Conservation (phyloP, 345 rosid species). For the Moricandia moricandioides region DNA sequence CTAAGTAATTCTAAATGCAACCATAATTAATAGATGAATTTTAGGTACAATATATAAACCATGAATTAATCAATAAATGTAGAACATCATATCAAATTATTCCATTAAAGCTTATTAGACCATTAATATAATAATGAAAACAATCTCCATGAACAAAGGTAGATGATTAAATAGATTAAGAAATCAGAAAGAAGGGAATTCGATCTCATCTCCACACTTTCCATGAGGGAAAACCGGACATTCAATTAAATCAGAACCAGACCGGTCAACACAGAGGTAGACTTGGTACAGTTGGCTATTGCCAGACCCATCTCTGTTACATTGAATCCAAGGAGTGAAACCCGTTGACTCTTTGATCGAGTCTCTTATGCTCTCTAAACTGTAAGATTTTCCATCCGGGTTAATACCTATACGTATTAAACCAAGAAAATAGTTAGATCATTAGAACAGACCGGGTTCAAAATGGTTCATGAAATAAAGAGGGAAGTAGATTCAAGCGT, state of each 20-base stretch:
- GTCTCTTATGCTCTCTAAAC: slow-evolving; percentile 51
- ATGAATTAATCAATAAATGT: neutral
- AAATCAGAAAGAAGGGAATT: slow-evolving; percentile 70
- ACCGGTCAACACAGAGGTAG: slow-evolving; percentile 70
- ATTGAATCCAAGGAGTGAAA: slow-evolving; percentile 66
- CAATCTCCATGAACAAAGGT: slow-evolving; percentile 6
- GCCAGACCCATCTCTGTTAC: slow-evolving; percentile 61
- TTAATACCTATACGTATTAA: slow-evolving; percentile 49
- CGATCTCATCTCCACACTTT: slow-evolving; percentile 54
- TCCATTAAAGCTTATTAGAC: neutral
- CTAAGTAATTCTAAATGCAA: neutral
- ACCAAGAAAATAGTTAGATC: neutral
- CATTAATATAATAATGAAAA: neutral
- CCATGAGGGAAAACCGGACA: slow-evolving; percentile 75
- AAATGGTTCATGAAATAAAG: neutral
- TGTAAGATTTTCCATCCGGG: slow-evolving; percentile 56
- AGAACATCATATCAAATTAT: neutral
- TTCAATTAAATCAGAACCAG: slow-evolving; percentile 63
- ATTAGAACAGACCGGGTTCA: neutral
- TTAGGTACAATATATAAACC: neutral
- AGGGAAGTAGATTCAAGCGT: neutral
- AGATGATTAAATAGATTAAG: neutral
- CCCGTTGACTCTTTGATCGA: slow-evolving; percentile 57
- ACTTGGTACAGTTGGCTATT: slow-evolving; percentile 82
- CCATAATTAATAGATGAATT: neutral